Percentiles rank a stretch among this genome's conserved stretches.
These are phyloP conservation scores for Grosmannia penicillata DNA, from an alignment of 2,329 filamentous ascomycete genomes.

Conservation along the genomic window DNA sequence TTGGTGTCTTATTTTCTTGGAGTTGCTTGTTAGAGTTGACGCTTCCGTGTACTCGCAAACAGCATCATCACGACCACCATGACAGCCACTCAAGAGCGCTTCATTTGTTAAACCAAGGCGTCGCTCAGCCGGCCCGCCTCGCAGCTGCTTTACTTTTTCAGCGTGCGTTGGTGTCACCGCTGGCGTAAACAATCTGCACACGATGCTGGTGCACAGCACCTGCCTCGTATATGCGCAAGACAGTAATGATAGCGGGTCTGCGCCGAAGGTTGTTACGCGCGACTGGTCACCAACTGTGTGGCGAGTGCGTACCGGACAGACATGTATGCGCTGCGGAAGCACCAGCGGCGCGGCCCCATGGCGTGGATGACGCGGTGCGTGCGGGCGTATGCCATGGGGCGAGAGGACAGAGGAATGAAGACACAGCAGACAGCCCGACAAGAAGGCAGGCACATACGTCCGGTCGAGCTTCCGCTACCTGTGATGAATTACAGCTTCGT, in stretches of 20 bases:
- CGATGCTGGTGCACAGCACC: slow-evolving; percentile 41
- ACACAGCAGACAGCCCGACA: background rate
- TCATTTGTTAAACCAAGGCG: slow-evolving; percentile 47
- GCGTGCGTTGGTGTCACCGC: no score
- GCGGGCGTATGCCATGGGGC: slow-evolving; percentile 32
- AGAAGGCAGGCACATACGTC: no score
- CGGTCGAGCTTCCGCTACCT: no score
- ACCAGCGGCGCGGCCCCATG: slow-evolving; percentile 47
- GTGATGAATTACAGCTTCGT: no score
- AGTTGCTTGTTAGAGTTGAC: no score
- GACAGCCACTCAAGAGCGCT: slow-evolving; percentile 22
- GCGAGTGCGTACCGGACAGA: slow-evolving; percentile 58
- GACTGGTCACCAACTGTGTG: slow-evolving; percentile 54
- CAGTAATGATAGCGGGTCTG: background rate
- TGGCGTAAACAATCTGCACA: no score
- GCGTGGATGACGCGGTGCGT: slow-evolving; percentile 49
- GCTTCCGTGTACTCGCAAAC: background rate
- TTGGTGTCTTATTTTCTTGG: no score
- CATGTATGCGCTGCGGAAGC: slow-evolving; percentile 46
- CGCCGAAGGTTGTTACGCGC: slow-evolving; percentile 36
- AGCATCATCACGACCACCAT: background rate
- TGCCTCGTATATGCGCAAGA: slow-evolving; percentile 38
- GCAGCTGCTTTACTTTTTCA: slow-evolving; percentile 36
- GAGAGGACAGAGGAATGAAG: background rate
- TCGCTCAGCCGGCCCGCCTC: slow-evolving; percentile 39